These are phyloP conservation scores for Diaporthe citri DNA, from an alignment of 2,329 filamentous ascomycete species.

Conservation along the genomic window DNA sequence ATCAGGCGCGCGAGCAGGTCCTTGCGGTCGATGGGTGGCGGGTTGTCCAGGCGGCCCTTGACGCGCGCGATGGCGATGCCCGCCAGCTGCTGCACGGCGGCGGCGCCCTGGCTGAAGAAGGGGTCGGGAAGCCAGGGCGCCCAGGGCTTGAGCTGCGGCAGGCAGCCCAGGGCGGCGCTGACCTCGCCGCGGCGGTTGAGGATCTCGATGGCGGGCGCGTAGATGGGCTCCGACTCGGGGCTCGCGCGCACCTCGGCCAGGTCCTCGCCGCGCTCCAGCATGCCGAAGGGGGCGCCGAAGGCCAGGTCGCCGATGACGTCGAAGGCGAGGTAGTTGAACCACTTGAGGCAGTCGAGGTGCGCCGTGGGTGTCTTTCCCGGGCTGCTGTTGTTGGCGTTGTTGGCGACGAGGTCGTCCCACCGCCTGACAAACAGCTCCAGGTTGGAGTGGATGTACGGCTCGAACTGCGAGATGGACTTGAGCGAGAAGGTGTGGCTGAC, in stretches of 20 bases:
- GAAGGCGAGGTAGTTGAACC: conserved; percentile 79
- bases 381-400: conserved; percentile 56
- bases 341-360: conserved; percentile 79
- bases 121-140: conserved; percentile 84
- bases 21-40: conserved; percentile 75
- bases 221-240: conserved; percentile 72
- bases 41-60: conserved; percentile 77
- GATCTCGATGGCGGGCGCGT: conserved; percentile 86
- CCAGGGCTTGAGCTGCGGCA: conserved; percentile 81
- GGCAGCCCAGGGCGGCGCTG: conserved; percentile 81
- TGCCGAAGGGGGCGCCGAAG: conserved; percentile 84
- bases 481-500: conserved; percentile 88
- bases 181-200: conserved; percentile 91
- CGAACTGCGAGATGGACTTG: conserved; percentile 85
- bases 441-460: conserved; percentile 88
- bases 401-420: conserved; percentile 73
- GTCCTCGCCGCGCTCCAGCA: conserved; percentile 82
- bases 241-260: conserved; percentile 78
- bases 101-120: conserved; percentile 82
- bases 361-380: conserved; percentile 61
- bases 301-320: conserved; percentile 70
- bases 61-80: conserved; percentile 91
- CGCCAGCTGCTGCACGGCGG: conserved; percentile 83
- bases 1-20: conserved; percentile 87
- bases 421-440: conserved; percentile 79